phyloP scores from a whole-genome alignment of 768 basidiomycete genomes.

The Sarcomyxa edulis region DNA sequence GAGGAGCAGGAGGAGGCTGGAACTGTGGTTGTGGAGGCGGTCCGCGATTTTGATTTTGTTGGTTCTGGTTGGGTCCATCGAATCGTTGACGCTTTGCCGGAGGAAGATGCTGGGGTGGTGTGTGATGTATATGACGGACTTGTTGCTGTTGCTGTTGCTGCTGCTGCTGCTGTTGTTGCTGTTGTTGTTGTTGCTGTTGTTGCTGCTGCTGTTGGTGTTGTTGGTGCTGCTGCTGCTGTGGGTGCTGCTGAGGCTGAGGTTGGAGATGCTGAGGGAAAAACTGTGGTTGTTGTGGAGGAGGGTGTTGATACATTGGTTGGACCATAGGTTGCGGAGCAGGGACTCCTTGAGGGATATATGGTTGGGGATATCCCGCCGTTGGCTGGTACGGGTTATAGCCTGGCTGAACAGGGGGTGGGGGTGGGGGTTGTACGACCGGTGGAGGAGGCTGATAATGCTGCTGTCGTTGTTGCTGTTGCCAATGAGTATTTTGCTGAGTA shows the following conservation, averaged over 20 bases:
- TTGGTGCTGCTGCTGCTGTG: conserved; percentile 41
- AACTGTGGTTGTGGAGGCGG: conserved; percentile 67
- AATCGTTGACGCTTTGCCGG: conserved; percentile 90
- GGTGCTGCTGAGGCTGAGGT: conserved; percentile 36
- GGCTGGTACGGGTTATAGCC: conserved; percentile 78
- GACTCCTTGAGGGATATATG: conserved; percentile 60
- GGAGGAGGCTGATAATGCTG: conserved; percentile 50
- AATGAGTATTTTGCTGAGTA: conserved; percentile 48
- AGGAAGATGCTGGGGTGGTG: conserved; percentile 76
- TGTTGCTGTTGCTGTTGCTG: conserved; percentile 45
- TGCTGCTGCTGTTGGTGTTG: conserved; percentile 36
- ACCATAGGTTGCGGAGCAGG: conserved; percentile 48
- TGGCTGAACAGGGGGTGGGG: conserved; percentile 51
- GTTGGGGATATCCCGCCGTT: conserved; percentile 55
- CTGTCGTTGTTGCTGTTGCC: conserved; percentile 62
- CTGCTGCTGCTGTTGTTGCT: conserved; percentile 33
- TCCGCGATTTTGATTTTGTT: conserved; percentile 45
- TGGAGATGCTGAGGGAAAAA: conserved; percentile 46
- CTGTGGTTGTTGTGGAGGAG: conserved; percentile 47
- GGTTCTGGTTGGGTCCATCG: conserved; percentile 63
- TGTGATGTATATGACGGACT: conserved; percentile 51
- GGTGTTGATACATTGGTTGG: conserved; percentile 52
- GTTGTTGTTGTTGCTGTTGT: conserved; percentile 28
- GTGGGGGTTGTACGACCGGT: conserved; percentile 45
- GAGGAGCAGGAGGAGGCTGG: conserved; percentile 49